Evolutionary conservation across 805 yeast species (phyloP).

Genomic region (Pichia insulana): DNA sequence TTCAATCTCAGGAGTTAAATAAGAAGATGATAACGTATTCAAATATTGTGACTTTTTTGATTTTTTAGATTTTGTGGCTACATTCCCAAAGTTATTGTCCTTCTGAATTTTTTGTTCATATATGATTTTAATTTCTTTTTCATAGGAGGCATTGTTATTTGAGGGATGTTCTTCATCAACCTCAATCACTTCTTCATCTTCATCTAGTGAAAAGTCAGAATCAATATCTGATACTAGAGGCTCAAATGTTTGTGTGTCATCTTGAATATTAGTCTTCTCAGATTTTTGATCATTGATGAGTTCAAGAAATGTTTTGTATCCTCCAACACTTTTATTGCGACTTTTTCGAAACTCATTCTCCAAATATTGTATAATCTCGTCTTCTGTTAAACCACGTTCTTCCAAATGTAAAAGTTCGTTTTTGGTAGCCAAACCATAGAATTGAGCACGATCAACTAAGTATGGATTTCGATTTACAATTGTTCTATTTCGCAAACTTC

Average conservation of each 20-base stretch:
- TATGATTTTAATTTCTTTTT: too few species aligned
- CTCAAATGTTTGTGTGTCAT: not conserved
- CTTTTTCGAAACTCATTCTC: constrained; percentile 19
- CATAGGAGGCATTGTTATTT: too few species aligned
- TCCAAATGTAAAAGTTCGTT: constrained; percentile 22
- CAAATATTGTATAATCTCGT: constrained; percentile 21
- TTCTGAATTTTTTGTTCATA: too few species aligned
- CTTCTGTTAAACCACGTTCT: constrained; percentile 23
- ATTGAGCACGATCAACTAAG: constrained; percentile 27
- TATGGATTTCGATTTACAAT: constrained; percentile 22
- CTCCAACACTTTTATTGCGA: constrained; percentile 19
- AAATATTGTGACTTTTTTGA: too few species aligned
- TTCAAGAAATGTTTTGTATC: constrained; percentile 17
- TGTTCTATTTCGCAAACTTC: constrained; percentile 10
- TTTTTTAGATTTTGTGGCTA: too few species aligned
- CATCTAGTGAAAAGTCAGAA: constrained; percentile 14
- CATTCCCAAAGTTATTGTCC: too few species aligned
- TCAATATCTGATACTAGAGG: constrained; percentile 8
- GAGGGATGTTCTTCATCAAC: constrained; percentile 1
- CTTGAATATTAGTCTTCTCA: not conserved
- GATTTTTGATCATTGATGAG: constrained; percentile 17
- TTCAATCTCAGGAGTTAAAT: too few species aligned
- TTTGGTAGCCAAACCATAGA: constrained; percentile 25
- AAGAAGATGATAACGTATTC: too few species aligned
- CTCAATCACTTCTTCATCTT: constrained; percentile 12